Percentiles rank a stretch among this genome's conserved stretches.
phyloP scores from a whole-genome alignment of 768 basidiomycete genomes.

The Leccinum rimulosum region DNA sequence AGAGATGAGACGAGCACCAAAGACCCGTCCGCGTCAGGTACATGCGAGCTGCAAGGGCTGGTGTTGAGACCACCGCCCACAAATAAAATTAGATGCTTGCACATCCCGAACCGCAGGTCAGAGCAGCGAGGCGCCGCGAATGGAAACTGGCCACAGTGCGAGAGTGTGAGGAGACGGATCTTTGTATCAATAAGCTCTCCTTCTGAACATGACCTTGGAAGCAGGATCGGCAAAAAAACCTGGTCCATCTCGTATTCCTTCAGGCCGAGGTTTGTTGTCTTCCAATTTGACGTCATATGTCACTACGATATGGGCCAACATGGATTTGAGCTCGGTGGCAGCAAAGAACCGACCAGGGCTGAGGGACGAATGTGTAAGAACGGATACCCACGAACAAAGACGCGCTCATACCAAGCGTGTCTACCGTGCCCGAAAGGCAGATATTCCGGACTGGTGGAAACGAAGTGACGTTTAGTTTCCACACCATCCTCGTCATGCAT shows the following conservation, averaged over 20 bases:
- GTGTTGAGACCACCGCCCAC: no score
- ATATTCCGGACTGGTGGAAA: background rate
- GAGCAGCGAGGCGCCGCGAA: no score
- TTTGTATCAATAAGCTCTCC: background rate
- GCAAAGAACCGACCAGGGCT: conserved; percentile 16
- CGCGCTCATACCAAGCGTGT: conserved; percentile 2
- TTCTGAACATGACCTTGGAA: background rate
- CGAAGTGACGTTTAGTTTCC: background rate
- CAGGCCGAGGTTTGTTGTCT: background rate
- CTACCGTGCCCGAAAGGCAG: background rate
- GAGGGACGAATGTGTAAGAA: background rate
- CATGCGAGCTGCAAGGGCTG: no score
- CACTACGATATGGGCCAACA: background rate
- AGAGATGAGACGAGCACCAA: no score
- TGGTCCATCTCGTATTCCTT: no score
- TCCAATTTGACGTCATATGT: background rate
- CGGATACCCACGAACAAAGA: background rate
- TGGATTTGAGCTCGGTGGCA: background rate
- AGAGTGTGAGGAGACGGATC: no score
- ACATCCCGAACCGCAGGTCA: no score
- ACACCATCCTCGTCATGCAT: conserved; percentile 36
- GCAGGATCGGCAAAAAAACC: background rate
- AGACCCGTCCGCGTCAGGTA: no score
- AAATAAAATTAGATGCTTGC: no score
- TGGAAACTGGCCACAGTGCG: no score